These are phyloP conservation scores for Chlorella variabilis DNA, from an alignment of 163 green algal species.

Conservation along the genomic window DNA sequence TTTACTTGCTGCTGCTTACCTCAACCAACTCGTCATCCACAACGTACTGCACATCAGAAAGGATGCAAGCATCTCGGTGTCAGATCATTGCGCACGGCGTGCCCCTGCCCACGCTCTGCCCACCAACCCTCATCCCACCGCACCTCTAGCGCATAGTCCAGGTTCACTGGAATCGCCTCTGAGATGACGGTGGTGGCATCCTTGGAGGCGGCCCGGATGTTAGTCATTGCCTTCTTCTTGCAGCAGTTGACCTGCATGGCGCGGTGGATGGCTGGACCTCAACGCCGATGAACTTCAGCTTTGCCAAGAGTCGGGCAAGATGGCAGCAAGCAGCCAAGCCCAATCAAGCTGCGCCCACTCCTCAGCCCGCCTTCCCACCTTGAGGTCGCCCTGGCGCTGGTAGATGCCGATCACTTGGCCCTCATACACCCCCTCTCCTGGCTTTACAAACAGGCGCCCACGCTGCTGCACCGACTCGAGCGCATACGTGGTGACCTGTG, in stretches of 20 bases:
- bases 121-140: conserved; percentile 95
- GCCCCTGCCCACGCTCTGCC: conserved; percentile 32
- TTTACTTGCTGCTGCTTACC: no score
- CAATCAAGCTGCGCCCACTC: background rate
- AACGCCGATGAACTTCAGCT: background rate
- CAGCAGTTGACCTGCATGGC: conserved; percentile 87
- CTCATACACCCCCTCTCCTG: conserved; percentile 94
- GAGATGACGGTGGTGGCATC: conserved; percentile 69
- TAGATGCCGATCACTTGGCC: conserved; percentile 95
- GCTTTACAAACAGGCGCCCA: conserved; percentile 88
- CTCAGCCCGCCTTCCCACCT: conserved; percentile 19
- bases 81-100: background rate
- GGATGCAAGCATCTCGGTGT: no score
- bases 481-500: conserved; percentile 78
- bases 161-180: conserved; percentile 78
- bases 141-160: conserved; percentile 98
- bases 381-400: conserved; percentile 92
- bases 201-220: conserved; percentile 79
- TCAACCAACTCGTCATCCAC: background rate
- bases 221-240: conserved; percentile 95
- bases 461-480: conserved; percentile 88
- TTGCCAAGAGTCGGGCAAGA: background rate
- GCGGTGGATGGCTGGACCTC: background rate
- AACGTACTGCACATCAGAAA: no score
- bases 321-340: background rate